These are phyloP conservation scores for Stylosanthes scabra DNA, from an alignment of 331 rosid genomes.

Conservation along the genomic window DNA sequence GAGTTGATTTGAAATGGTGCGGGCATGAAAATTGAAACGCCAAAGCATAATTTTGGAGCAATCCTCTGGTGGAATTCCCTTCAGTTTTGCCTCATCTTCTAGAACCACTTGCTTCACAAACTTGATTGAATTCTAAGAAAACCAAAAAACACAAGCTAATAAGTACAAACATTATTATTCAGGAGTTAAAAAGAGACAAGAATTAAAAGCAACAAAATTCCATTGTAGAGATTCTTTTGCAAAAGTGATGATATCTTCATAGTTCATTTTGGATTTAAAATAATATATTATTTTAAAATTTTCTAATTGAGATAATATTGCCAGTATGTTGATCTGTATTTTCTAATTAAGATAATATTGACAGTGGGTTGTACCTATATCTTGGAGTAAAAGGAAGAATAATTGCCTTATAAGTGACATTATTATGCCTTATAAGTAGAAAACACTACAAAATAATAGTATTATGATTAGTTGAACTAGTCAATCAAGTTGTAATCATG, in stretches of 20 bases:
- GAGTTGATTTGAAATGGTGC: constrained; percentile 35
- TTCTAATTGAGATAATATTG: not conserved
- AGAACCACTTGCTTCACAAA: constrained; percentile 94
- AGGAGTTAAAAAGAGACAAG: constrained; percentile 9
- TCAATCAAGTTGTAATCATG: constrained; percentile 41
- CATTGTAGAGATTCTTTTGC: not conserved
- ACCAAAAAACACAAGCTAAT: constrained; percentile 19
- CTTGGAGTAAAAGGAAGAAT: constrained; percentile 43
- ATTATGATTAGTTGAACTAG: constrained; percentile 38
- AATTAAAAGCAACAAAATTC: not conserved
- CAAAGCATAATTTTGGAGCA: constrained; percentile 91
- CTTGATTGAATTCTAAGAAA: constrained; percentile 74
- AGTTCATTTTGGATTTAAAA: not conserved
- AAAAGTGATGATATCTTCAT: not conserved
- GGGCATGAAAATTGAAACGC: constrained; percentile 57
- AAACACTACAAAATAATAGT: constrained; percentile 26
- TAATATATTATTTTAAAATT: not conserved
- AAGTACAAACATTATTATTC: constrained; percentile 23
- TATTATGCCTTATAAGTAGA: constrained; percentile 14
- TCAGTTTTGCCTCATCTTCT: constrained; percentile 85
- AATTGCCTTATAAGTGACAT: constrained; percentile 31
- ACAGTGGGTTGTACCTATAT: constrained; percentile 23
- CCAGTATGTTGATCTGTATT: not conserved
- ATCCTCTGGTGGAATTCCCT: constrained; percentile 82
- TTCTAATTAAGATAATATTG: constrained; percentile 22